phyloP scores from a whole-genome alignment of 1,284 basidiomycete species.

The Polyporus tsugae region DNA sequence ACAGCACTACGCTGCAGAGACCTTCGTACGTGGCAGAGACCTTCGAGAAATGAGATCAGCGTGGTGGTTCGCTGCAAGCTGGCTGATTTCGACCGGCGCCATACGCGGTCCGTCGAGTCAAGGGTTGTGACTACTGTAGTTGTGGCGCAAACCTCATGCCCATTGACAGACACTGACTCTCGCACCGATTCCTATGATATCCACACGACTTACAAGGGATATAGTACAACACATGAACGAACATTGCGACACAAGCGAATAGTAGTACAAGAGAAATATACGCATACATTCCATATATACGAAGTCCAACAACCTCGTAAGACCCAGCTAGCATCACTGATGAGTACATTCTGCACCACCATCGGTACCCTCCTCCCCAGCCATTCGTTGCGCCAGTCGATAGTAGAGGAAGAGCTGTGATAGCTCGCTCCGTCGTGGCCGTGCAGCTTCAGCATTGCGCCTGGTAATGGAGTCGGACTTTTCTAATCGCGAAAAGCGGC shows the following conservation, averaged over 20 bases:
- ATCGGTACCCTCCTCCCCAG: constrained; percentile 24
- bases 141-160: constrained; percentile 6
- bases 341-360: constrained; percentile 30
- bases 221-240: not conserved
- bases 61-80: constrained; percentile 30
- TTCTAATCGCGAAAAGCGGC: constrained; percentile 60
- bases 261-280: not conserved
- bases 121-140: no score
- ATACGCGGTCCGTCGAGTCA: constrained; percentile 11
- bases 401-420: constrained; percentile 47
- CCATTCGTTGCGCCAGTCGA: constrained; percentile 40
- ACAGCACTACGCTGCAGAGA: constrained; percentile 11
- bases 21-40: constrained; percentile 20
- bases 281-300: not conserved
- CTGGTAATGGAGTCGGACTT: constrained; percentile 63
- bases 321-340: constrained; percentile 28
- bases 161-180: not conserved
- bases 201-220: not conserved
- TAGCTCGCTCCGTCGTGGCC: constrained; percentile 41
- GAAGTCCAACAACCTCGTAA: not conserved
- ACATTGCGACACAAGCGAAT: not conserved
- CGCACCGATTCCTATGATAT: not conserved
- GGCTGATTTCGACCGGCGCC: constrained; percentile 18
- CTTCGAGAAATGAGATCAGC: constrained; percentile 14
- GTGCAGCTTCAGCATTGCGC: constrained; percentile 52